These are phyloP conservation scores for Aureobasidium melanogenum DNA, from an alignment of 2,329 filamentous ascomycete species.

Conservation along the genomic window DNA sequence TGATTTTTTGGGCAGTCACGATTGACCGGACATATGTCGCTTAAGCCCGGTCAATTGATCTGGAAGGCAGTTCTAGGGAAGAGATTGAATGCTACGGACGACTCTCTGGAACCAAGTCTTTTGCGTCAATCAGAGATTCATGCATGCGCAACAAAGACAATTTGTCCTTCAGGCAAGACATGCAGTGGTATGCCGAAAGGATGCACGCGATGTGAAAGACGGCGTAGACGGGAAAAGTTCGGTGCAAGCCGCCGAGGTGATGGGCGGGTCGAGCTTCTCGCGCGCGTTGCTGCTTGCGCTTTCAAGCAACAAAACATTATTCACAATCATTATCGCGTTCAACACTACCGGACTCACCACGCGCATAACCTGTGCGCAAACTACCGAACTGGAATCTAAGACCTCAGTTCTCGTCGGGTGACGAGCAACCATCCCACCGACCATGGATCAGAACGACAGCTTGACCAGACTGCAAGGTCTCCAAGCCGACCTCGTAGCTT, in stretches of 20 bases:
- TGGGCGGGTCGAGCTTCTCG: slow-evolving; percentile 5
- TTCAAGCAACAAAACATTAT: background rate
- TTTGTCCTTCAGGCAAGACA: background rate
- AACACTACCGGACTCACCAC: background rate
- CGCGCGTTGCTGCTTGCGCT: slow-evolving; percentile 8
- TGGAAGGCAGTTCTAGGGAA: background rate
- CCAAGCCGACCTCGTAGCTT: slow-evolving; percentile 72
- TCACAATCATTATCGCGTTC: background rate
- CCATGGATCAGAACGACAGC: slow-evolving; percentile 64
- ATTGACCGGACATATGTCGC: background rate
- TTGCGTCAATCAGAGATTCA: background rate
- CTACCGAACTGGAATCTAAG: background rate
- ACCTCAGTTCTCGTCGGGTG: background rate
- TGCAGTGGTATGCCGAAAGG: background rate
- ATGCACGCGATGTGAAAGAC: background rate
- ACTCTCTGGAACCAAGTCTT: background rate
- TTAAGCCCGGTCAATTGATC: background rate
- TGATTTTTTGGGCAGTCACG: background rate
- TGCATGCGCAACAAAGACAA: background rate
- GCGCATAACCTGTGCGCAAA: background rate
- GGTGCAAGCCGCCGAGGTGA: background rate
- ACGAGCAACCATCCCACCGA: slow-evolving; percentile 15
- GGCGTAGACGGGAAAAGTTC: slow-evolving; percentile 4
- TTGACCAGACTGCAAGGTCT: slow-evolving; percentile 74
- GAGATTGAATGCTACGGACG: background rate